Evolutionary conservation across 495 filamentous ascomycete species (phyloP).

Genomic region (Aspergillus incahuasiensis): DNA sequence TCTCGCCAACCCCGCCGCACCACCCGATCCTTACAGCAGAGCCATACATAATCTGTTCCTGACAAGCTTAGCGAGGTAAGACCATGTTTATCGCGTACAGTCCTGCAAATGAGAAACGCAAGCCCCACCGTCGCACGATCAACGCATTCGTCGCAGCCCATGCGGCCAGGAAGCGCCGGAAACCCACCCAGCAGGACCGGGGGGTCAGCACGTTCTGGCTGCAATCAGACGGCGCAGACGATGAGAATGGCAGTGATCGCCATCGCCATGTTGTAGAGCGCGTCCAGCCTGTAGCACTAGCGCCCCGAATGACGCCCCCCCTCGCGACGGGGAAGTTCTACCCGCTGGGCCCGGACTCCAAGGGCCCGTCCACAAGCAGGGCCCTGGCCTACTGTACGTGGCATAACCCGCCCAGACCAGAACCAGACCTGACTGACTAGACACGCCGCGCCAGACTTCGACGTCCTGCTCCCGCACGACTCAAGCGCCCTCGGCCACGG

Average conservation of each 20-base stretch:
- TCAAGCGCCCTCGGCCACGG: neutral
- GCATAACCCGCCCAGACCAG: too few species aligned
- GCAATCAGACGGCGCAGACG: too few species aligned
- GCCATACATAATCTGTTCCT: too few species aligned
- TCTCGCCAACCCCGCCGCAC: too few species aligned
- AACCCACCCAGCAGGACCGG: neutral
- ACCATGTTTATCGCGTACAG: too few species aligned
- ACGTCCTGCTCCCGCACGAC: constrained; percentile 1
- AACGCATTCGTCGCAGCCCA: neutral
- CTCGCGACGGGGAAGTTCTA: neutral
- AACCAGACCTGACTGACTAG: too few species aligned
- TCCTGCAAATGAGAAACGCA: neutral
- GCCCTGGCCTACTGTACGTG: constrained; percentile 2
- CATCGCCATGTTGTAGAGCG: too few species aligned
- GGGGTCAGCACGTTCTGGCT: neutral
- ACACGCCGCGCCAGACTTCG: neutral
- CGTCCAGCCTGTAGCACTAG: too few species aligned
- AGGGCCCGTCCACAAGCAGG: neutral
- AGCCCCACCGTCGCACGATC: neutral
- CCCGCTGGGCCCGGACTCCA: neutral
- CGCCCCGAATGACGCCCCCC: too few species aligned
- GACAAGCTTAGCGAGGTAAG: too few species aligned
- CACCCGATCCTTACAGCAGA: too few species aligned
- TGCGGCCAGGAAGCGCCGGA: neutral
- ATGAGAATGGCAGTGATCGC: too few species aligned